Percentiles rank a stretch among this genome's conserved stretches.
Evolutionary conservation across 2,329 filamentous ascomycete genomes (phyloP).

Genomic region (Colletotrichum sp.): DNA sequence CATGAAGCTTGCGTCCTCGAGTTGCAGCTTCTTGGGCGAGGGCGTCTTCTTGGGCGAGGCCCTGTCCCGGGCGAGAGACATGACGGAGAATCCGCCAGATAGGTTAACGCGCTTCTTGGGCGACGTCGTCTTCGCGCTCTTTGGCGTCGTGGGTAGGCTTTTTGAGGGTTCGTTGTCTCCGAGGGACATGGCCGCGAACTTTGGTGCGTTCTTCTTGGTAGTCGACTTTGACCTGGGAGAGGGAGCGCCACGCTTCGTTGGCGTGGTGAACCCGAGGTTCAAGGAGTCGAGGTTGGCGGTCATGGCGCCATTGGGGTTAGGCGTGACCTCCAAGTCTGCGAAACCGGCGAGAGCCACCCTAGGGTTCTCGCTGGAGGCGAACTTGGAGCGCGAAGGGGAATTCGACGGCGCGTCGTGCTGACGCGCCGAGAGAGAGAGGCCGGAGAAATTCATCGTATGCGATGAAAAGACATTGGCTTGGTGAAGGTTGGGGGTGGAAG

Average conservation of each 20-base stretch:
- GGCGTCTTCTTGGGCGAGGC: background rate
- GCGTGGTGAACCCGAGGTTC: conserved; percentile 5
- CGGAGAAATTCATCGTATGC: background rate
- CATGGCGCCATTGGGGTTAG: background rate
- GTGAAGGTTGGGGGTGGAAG: background rate
- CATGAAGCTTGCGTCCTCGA: conserved; percentile 6
- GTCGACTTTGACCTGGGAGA: conserved; percentile 8
- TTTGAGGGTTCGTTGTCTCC: background rate
- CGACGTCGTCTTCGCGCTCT: background rate
- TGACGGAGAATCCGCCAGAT: background rate
- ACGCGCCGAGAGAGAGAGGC: background rate
- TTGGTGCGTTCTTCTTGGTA: conserved; percentile 3
- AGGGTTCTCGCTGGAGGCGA: background rate
- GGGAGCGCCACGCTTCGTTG: background rate
- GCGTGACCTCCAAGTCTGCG: background rate
- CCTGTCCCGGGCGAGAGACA: background rate
- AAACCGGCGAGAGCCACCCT: background rate
- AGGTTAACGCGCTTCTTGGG: background rate
- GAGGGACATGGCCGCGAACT: background rate
- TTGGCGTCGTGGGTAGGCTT: background rate
- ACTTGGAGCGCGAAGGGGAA: background rate
- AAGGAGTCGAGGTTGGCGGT: background rate
- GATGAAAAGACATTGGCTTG: background rate
- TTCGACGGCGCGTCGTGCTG: background rate
- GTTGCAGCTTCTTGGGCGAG: background rate